Conservation (phyloP, 352 stramenopile genomes). For the Aphanomyces astaci region DNA sequence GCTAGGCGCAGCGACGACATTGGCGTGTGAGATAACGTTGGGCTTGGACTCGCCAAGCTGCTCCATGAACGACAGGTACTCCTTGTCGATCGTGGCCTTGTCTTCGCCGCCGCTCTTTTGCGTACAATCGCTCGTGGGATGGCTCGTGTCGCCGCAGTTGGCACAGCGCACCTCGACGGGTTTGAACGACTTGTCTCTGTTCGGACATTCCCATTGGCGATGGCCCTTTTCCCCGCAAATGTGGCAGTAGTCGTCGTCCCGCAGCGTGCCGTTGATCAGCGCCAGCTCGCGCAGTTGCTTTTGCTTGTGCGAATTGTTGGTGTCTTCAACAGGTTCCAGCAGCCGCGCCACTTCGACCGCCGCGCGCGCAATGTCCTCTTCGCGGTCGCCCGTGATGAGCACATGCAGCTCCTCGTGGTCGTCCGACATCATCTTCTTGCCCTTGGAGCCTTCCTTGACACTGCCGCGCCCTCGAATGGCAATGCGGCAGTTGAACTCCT, state of each 20-base stretch:
- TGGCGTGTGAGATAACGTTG: conserved; percentile 5
- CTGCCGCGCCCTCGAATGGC: conserved; percentile 94
- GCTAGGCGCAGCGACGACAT: neutral
- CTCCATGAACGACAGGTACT: conserved; percentile 84
- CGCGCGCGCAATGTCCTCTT: conserved; percentile 80
- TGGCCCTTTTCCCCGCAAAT: conserved; percentile 98
- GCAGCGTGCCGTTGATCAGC: conserved; percentile 98
- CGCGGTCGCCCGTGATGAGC: conserved; percentile 86
- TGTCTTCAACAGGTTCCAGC: conserved; percentile 88
- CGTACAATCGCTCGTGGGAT: conserved; percentile 96
- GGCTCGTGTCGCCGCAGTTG: conserved; percentile 96
- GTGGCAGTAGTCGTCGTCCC: conserved; percentile 96
- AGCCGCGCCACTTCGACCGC: conserved; percentile 85
- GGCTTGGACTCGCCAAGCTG: conserved; percentile 51
- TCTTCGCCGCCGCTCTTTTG: conserved; percentile 52
- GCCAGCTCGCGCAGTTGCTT: conserved; percentile 97
- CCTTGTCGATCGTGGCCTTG: conserved; percentile 70
- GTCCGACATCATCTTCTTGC: conserved; percentile 86
- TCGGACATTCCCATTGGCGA: conserved; percentile 95
- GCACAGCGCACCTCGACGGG: conserved; percentile 91
- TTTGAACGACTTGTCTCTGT: conserved; percentile 76
- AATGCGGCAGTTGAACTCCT: conserved; percentile 98
- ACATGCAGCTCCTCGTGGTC: conserved; percentile 96
- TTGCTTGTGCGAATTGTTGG: conserved; percentile 96
- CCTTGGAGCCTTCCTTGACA: conserved; percentile 95